Evolutionary conservation across 331 rosid genomes (phyloP).

Genomic region (Quercus tomentella): DNA sequence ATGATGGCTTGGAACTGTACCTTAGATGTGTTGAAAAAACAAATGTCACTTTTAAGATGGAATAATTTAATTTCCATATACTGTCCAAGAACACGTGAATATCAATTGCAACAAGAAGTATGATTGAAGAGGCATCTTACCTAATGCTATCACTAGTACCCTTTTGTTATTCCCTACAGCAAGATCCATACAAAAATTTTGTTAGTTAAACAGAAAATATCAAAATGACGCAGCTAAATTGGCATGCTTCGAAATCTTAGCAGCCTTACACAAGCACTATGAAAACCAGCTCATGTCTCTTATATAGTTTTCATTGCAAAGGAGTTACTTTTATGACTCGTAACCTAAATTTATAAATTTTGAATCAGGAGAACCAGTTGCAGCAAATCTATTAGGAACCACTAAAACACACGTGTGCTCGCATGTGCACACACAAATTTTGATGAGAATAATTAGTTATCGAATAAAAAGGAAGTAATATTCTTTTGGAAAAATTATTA

Average conservation of each 20-base stretch:
- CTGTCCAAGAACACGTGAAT: neutral
- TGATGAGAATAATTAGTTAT: too few species aligned
- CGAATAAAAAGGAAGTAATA: too few species aligned
- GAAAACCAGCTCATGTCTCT: too few species aligned
- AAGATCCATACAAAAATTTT: neutral
- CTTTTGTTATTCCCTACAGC: neutral
- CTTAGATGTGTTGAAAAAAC: too few species aligned
- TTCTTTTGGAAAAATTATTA: too few species aligned
- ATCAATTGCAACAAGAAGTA: neutral
- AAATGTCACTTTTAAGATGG: too few species aligned
- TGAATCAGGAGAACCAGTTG: too few species aligned
- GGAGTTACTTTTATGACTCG: neutral
- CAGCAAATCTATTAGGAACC: too few species aligned
- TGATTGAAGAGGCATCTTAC: neutral
- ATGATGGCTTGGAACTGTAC: too few species aligned
- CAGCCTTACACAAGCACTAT: neutral
- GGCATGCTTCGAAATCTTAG: neutral
- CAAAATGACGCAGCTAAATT: neutral
- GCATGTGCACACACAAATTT: too few species aligned
- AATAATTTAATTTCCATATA: too few species aligned
- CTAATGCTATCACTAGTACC: neutral
- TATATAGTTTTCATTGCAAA: neutral
- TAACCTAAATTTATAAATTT: neutral
- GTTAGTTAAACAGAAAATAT: neutral
- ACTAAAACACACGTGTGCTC: too few species aligned